These are phyloP conservation scores for Periconia digitata DNA, from an alignment of 2,329 filamentous ascomycete genomes.

Conservation along the genomic window DNA sequence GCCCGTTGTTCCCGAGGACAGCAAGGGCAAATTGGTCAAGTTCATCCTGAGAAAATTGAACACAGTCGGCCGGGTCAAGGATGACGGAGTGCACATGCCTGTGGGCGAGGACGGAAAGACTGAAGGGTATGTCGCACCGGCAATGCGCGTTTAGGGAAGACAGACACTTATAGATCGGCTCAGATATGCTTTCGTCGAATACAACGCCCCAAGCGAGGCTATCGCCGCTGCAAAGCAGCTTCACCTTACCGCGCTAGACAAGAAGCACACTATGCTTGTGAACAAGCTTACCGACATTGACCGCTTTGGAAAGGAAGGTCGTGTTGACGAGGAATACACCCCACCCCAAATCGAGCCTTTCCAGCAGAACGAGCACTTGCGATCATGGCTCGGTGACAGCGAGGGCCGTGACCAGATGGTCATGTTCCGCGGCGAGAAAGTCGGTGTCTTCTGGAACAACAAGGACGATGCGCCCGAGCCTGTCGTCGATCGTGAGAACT, in stretches of 20 bases:
- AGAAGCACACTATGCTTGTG: conserved; percentile 91
- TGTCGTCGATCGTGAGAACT: conserved; percentile 89
- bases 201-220: conserved; percentile 86
- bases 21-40: conserved; percentile 92
- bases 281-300: conserved; percentile 99
- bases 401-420: conserved; percentile 93
- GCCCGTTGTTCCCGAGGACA: conserved; percentile 83
- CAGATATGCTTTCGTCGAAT: conserved; percentile 97
- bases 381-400: conserved; percentile 88
- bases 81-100: conserved; percentile 92
- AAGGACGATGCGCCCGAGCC: conserved; percentile 87
- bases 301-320: conserved; percentile 89
- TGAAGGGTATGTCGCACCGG: conserved; percentile 65
- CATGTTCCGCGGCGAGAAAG: conserved; percentile 88
- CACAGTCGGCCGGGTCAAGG: conserved; percentile 78
- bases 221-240: conserved; percentile 86
- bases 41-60: conserved; percentile 94
- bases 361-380: conserved; percentile 87
- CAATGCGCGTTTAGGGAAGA: neutral
- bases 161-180: conserved; percentile 19
- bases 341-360: conserved; percentile 82
- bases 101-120: conserved; percentile 84
- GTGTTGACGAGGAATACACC: conserved; percentile 87
- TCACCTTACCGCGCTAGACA: conserved; percentile 85
- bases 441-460: conserved; percentile 98